A percentile compares a stretch with the other conserved stretches of the same genome.
These are phyloP conservation scores for Nigrospora oryzae DNA, from an alignment of 2,329 filamentous ascomycete genomes.

Conservation along the genomic window DNA sequence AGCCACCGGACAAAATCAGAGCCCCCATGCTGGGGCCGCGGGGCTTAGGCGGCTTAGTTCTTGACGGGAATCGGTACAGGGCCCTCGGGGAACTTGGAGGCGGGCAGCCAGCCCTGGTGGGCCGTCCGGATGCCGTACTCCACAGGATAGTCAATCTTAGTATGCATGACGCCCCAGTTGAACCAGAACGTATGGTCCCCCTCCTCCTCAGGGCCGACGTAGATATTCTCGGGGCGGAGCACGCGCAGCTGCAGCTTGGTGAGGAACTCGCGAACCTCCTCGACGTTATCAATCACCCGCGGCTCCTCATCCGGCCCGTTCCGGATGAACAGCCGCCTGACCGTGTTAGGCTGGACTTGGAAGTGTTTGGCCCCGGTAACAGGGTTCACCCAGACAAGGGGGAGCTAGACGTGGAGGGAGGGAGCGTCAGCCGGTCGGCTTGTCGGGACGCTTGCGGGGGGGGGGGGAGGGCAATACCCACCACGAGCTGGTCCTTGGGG, in stretches of 20 bases:
- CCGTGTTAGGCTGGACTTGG: constrained; percentile 32
- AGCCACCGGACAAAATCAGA: no score
- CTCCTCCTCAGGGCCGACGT: constrained; percentile 27
- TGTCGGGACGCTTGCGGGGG: no score
- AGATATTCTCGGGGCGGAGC: constrained; percentile 31
- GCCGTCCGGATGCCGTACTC: constrained; percentile 29
- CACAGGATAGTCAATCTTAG: constrained; percentile 32
- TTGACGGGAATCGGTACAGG: constrained; percentile 8
- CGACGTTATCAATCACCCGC: constrained; percentile 25
- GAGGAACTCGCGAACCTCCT: constrained; percentile 24
- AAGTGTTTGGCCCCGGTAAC: constrained; percentile 30
- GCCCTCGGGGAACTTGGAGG: constrained; percentile 11
- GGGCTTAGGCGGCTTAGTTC: neutral
- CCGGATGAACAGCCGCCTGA: constrained; percentile 27
- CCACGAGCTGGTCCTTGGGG: no score
- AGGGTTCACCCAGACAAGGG: constrained; percentile 38
- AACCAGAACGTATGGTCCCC: constrained; percentile 36
- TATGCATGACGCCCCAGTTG: constrained; percentile 32
- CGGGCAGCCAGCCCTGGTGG: constrained; percentile 36
- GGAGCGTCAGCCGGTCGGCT: no score
- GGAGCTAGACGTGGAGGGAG: constrained; percentile 6
- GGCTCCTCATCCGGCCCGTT: constrained; percentile 21
- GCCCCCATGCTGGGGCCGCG: no score
- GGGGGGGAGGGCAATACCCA: no score
- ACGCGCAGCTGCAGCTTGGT: constrained; percentile 28